phyloP scores from a whole-genome alignment of 192 early-diverging fungal genomes.

The Linnemannia exigua region DNA sequence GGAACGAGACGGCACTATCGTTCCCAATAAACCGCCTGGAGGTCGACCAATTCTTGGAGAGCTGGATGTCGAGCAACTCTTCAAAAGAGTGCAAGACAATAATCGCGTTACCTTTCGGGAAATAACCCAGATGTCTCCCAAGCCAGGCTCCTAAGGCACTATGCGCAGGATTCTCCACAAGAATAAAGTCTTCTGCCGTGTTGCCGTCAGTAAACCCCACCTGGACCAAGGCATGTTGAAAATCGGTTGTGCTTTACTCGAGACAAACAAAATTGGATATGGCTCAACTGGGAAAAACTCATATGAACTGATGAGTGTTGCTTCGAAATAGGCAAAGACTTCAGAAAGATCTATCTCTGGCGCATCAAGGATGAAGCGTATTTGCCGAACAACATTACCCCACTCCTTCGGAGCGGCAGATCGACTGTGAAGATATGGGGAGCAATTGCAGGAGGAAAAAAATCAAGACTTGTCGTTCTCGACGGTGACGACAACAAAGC shows the following conservation, averaged over 20 bases:
- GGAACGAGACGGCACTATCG: constrained; percentile 1
- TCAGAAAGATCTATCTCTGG: neutral
- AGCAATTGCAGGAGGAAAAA: neutral
- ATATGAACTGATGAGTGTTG: neutral
- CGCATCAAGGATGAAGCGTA: neutral
- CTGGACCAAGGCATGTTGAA: neutral
- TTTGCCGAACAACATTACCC: neutral
- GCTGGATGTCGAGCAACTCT: neutral
- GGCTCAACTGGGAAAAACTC: neutral
- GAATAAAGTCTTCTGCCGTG: neutral
- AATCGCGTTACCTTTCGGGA: neutral
- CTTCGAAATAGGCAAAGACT: neutral
- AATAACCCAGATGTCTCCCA: too few species aligned
- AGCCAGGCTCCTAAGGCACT: neutral
- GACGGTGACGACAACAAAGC: neutral
- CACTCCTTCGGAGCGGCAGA: neutral
- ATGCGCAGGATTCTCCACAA: neutral
- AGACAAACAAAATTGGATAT: neutral
- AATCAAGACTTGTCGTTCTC: neutral
- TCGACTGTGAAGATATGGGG: neutral
- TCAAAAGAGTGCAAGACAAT: neutral
- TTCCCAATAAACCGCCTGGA: constrained; percentile 1
- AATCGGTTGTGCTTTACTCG: neutral
- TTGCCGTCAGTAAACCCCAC: neutral
- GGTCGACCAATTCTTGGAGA: neutral